phyloP scores from a whole-genome alignment of 306 rosid species.

The Lotus japonicus region DNA sequence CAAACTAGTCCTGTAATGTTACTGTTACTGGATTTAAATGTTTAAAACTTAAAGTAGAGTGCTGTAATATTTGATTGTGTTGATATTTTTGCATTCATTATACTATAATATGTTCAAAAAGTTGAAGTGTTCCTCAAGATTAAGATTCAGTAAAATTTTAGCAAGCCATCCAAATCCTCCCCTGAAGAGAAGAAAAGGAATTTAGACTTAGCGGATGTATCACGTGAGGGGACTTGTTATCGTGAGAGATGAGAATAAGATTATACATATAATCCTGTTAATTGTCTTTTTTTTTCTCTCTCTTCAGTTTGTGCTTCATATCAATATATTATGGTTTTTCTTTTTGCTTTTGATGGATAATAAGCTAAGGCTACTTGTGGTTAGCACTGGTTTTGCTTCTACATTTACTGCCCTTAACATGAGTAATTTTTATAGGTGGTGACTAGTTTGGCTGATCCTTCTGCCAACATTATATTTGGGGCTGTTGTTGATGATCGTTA shows the following conservation, averaged over 20 bases:
- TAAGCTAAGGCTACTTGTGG: too few relatives aligned
- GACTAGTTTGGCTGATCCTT: conserved; percentile 98
- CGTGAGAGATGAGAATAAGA: too few relatives aligned
- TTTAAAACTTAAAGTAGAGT: neutral
- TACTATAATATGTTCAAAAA: neutral
- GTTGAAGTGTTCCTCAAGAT: neutral
- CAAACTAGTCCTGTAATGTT: neutral
- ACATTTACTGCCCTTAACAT: neutral
- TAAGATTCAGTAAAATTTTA: neutral
- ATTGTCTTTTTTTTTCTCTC: neutral
- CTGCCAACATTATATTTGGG: conserved; percentile 96
- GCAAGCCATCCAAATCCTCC: neutral
- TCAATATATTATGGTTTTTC: neutral
- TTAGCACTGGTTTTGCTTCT: too few relatives aligned
- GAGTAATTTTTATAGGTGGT: conserved; percentile 54
- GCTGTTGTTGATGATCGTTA: conserved; percentile 98
- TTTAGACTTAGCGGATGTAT: too few relatives aligned
- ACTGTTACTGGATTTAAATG: neutral
- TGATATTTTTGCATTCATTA: neutral
- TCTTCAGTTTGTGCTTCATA: neutral
- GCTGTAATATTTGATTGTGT: neutral
- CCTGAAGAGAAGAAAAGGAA: neutral
- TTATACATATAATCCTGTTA: neutral
- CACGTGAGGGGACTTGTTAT: too few relatives aligned
- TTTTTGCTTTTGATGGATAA: neutral